Percentiles rank a stretch among this genome's conserved stretches.
These are phyloP conservation scores for Cordyceps javanica DNA, from an alignment of 2,329 filamentous ascomycete species.

Conservation along the genomic window DNA sequence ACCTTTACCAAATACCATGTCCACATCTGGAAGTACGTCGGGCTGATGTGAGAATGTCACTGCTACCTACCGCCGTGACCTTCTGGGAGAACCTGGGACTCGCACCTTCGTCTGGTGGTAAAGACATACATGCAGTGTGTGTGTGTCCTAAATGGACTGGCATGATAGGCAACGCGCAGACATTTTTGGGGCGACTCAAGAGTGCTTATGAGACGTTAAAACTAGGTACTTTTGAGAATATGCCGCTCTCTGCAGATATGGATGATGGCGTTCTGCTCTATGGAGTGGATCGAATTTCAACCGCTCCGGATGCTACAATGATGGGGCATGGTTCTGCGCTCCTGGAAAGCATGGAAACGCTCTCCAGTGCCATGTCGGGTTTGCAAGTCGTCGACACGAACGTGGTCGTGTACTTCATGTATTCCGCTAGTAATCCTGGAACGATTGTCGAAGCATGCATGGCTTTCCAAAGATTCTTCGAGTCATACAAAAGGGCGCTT, in stretches of 20 bases:
- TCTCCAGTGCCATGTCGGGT: conserved; percentile 41
- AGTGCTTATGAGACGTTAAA: conserved; percentile 69
- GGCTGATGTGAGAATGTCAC: conserved; percentile 61
- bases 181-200: conserved; percentile 62
- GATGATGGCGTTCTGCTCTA: conserved; percentile 44
- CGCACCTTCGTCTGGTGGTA: conserved; percentile 62
- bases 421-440: conserved; percentile 55
- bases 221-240: conserved; percentile 57
- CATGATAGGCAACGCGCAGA: conserved; percentile 52
- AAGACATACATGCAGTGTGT: conserved; percentile 65
- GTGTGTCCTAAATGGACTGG: conserved; percentile 63
- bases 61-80: conserved; percentile 65
- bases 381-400: conserved; percentile 45
- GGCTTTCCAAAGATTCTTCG: conserved; percentile 67
- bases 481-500: conserved; percentile 43
- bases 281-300: conserved; percentile 40
- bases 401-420: conserved; percentile 71
- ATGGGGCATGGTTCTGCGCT: conserved; percentile 40
- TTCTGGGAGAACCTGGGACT: conserved; percentile 82
- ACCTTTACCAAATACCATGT: conserved; percentile 56
- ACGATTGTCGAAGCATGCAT: conserved; percentile 65
- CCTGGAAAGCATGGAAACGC: conserved; percentile 41
- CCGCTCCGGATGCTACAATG: conserved; percentile 33
- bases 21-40: conserved; percentile 69
- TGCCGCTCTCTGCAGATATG: conserved; percentile 35